These are phyloP conservation scores for Selenicereus undatus DNA, from an alignment of 148 eudicot genomes.

Conservation along the genomic window DNA sequence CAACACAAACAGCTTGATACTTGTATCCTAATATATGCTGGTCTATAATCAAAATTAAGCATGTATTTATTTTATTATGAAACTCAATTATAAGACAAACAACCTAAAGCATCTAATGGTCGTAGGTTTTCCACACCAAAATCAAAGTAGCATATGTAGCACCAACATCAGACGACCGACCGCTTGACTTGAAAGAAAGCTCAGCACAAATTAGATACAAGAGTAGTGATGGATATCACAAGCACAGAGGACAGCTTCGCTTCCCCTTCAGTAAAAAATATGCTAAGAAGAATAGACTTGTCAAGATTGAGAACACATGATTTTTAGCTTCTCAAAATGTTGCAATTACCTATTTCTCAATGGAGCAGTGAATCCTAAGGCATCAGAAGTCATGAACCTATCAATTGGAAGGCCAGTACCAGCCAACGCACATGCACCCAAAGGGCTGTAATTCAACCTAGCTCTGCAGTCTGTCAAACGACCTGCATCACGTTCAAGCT, in stretches of 20 bases:
- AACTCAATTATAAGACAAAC: neutral
- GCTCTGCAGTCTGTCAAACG: slow-evolving; percentile 81
- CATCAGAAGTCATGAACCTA: slow-evolving; percentile 90
- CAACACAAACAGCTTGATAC: neutral
- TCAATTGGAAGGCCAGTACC: slow-evolving; percentile 98
- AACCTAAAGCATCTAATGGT: neutral
- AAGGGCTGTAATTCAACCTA: slow-evolving; percentile 83
- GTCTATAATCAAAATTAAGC: neutral
- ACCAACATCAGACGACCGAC: neutral
- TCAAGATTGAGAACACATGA: neutral
- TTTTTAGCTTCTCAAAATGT: neutral
- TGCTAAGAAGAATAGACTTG: neutral
- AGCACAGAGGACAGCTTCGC: too few relatives aligned
- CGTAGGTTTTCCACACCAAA: neutral
- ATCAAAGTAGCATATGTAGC: neutral
- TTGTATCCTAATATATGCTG: neutral
- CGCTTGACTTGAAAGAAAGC: neutral
- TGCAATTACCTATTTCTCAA: slow-evolving; percentile 76
- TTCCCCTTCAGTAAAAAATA: too few relatives aligned
- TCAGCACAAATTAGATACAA: neutral
- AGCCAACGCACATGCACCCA: slow-evolving; percentile 99
- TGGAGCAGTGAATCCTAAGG: slow-evolving; percentile 86
- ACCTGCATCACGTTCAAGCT: slow-evolving; percentile 98
- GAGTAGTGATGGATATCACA: neutral
- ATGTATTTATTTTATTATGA: neutral